Evolutionary conservation across 2,329 filamentous ascomycete species (phyloP), one percentile per base, ranked within the genome.

Genomic region (Clonostachys rhizophaga): DNA sequence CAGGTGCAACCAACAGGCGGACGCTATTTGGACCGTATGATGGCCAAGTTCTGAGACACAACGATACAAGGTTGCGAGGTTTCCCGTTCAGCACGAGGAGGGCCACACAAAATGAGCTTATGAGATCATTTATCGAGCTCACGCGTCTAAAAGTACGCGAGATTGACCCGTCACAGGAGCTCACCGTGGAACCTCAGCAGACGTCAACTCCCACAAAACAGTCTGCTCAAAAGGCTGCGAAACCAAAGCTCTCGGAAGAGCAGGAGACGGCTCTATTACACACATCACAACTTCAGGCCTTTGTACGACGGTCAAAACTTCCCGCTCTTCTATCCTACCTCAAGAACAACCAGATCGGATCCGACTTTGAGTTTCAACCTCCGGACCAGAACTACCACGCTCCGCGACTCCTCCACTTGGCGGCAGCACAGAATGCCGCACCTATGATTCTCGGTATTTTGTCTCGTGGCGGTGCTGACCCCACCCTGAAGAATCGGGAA

Each of bases 31-130:
- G 91, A 0, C 89, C 90, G 0, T 95, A 97, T 58, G 91, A 97
- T 3, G 89, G 83, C 2, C 91, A 96, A 60, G 84, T 96, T 2
- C 67, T 99, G 46, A 83, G 77, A 49, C 79, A 83, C 11, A 89
- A 90, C 50, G 94, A 99, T 59, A 73, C 84, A 1, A 78, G 94
- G 35, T 76, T 96, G 58, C 79, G 94, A 47, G 86, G 89, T 0
- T 96, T 99, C 52, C 94, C 94, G 0, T 99, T 99, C 65, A 96
- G 80, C 63, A 99, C 94, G 9, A 81, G 91, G 12, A 78, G 94
- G 48, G 90, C 94, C 1, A 99, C 94, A 0, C 91, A 97, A 60
- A 89, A 87, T 43, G 94, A 99, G 65, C 82, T 99, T 0, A 94
- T 97, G 87, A 83, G 92, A 37, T 87, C 87, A 1, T 99, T 96